Base-by-base conservation (phyloP, 2,329 filamentous ascomycete genomes). In the Aspergillus sp. region DNA sequence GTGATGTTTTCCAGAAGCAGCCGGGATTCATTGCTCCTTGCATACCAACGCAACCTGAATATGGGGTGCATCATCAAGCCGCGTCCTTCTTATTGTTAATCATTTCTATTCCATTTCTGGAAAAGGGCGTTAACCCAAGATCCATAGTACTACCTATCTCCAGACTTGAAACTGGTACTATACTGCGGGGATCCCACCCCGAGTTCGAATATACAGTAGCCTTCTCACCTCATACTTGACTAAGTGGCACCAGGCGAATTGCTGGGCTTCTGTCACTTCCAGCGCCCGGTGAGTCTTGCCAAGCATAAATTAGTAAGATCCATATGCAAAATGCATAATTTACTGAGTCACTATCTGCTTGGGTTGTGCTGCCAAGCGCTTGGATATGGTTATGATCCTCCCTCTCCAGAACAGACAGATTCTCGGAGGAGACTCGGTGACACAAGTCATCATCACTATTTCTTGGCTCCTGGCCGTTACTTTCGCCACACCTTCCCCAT, bases 301-400 rank as follows among this genome's bases (percentile, higher is more conserved):
- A 58, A 63, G 62, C 54, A 25, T 47, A 23, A 52, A 58, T 55
- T 48, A 55, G 58, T 52, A 49, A 19, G 17, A 33, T 50, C 58
- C 54, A 47, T 55, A 52, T 55, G 27, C 27, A 31, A 31, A 15
- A 15, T 15, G 40, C 51, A 45, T 46, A 35, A 46, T 45, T 54
- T 17, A 35, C 63, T 58, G 52, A 49, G 51, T 57, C 37, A 43
- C 41, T 46, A 15, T 35, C 31, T 41, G 19, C 40, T 25, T 44
- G 48, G 35, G 12, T 43, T 44, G n/a, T 54, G 19, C 14, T 23
- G 52, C 52, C 52, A 54, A 54, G 52, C 35, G 15, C 43, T 54
- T 46, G 39, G 35, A 47, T 44, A 47, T 54, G 52, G 43, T n/a
- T 21, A 40, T 54, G 43, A 47, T 47, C 43, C 40, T 54, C 52